Evolutionary conservation across 2,329 filamentous ascomycete genomes (phyloP).

Genomic region (Elsinoe batatas): DNA sequence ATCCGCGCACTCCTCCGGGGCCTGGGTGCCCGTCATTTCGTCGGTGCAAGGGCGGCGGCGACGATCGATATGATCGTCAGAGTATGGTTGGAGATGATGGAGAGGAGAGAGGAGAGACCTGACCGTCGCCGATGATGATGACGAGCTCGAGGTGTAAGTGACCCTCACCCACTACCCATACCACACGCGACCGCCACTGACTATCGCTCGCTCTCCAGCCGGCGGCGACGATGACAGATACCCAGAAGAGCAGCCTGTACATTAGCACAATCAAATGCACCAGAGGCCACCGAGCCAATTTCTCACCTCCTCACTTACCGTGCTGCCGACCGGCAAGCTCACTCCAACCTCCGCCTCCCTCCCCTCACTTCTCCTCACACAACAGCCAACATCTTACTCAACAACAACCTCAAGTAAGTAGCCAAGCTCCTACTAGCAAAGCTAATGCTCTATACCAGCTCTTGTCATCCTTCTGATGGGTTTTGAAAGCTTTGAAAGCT

Average conservation of each 20-base stretch:
- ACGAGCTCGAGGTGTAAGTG: background rate
- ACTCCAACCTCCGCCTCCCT: background rate
- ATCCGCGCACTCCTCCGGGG: background rate
- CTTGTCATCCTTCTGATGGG: background rate
- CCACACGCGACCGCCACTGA: background rate
- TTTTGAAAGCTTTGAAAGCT: background rate
- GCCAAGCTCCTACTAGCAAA: background rate
- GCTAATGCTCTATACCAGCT: too few relatives aligned
- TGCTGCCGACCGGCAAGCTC: background rate
- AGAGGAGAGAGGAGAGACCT: background rate
- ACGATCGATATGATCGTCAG: slow-evolving; percentile 3
- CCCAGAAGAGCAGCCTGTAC: background rate
- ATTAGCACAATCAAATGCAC: background rate
- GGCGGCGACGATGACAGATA: background rate
- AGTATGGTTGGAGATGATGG: background rate
- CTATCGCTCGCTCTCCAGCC: background rate
- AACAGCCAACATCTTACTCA: background rate
- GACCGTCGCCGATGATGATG: background rate
- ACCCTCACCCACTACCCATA: background rate
- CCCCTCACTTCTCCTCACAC: background rate
- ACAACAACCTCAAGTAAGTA: background rate
- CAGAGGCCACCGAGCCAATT: background rate
- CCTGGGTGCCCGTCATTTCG: background rate
- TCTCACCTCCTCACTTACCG: background rate
- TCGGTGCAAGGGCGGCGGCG: background rate